phyloP scores from a whole-genome alignment of 352 stramenopile genomes.

The Pythium angustatum region DNA sequence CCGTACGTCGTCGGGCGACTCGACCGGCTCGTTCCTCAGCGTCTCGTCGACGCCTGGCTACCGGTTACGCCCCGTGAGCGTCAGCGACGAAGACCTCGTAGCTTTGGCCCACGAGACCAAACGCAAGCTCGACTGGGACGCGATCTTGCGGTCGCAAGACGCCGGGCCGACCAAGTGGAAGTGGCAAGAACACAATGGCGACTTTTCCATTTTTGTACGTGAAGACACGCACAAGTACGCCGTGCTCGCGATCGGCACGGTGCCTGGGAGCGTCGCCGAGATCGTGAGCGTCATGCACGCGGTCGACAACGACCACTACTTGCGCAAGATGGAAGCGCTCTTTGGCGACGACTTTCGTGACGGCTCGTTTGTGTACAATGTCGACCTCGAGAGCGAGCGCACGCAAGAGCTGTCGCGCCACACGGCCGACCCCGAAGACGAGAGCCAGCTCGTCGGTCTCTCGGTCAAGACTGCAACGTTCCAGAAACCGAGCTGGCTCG shows the following conservation, averaged over 20 bases:
- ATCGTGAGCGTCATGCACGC: slow-evolving; percentile 22
- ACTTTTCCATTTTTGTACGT: slow-evolving; percentile 27
- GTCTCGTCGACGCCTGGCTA: slow-evolving; percentile 9
- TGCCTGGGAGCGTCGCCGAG: slow-evolving; percentile 16
- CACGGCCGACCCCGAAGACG: slow-evolving; percentile 5
- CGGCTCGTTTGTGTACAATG: slow-evolving; percentile 25
- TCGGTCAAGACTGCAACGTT: slow-evolving; percentile 34
- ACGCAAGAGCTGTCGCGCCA: slow-evolving; percentile 11
- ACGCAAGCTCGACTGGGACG: slow-evolving; percentile 26
- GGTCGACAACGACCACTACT: slow-evolving; percentile 14
- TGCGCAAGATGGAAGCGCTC: slow-evolving; percentile 27
- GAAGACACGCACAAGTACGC: slow-evolving; percentile 19
- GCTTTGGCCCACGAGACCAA: slow-evolving; percentile 16
- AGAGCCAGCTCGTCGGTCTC: slow-evolving; percentile 17
- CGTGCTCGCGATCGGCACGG: slow-evolving; percentile 24
- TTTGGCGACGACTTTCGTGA: slow-evolving; percentile 22
- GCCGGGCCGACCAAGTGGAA: slow-evolving; percentile 16
- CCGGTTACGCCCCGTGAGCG: slow-evolving; percentile 17
- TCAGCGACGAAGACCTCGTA: slow-evolving; percentile 25
- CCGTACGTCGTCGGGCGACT: slow-evolving; percentile 20
- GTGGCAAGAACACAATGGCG: slow-evolving; percentile 24
- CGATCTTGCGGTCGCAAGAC: slow-evolving; percentile 9
- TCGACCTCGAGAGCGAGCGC: slow-evolving; percentile 10
- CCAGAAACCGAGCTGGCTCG: slow-evolving; percentile 24
- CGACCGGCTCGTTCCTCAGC: slow-evolving; percentile 18